Conservation (phyloP, 2,329 filamentous ascomycete species). For the Colletotrichum graminicola region DNA sequence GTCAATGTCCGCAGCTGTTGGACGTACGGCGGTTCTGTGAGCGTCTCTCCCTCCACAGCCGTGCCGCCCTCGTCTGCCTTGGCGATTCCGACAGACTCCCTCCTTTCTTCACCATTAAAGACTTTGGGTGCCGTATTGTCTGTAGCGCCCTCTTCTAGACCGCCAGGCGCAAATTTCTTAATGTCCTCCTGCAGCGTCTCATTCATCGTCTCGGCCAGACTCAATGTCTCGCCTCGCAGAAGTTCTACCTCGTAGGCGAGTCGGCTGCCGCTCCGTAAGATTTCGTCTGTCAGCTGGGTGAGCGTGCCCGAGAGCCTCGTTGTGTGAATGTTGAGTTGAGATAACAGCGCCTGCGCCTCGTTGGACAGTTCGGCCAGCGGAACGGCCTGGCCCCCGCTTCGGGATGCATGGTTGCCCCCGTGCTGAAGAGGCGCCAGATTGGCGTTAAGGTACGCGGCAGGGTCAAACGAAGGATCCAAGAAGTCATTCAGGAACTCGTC, state of each 20-base stretch:
- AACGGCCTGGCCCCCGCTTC: slow-evolving; percentile 55
- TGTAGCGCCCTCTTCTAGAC: slow-evolving; percentile 51
- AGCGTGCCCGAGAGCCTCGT: slow-evolving; percentile 83
- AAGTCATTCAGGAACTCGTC: slow-evolving; percentile 83
- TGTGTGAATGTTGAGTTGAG: slow-evolving; percentile 89
- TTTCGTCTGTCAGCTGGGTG: slow-evolving; percentile 94
- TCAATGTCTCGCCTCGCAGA: slow-evolving; percentile 85
- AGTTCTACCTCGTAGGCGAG: slow-evolving; percentile 96
- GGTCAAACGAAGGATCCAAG: slow-evolving; percentile 81
- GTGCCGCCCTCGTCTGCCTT: slow-evolving; percentile 18
- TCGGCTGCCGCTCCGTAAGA: slow-evolving; percentile 86
- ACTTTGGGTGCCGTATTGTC: slow-evolving; percentile 32
- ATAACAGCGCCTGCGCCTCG: slow-evolving; percentile 86
- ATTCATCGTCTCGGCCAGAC: slow-evolving; percentile 82
- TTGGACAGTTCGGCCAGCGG: slow-evolving; percentile 82
- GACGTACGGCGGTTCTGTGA: slow-evolving; percentile 74
- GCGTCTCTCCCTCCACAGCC: slow-evolving; percentile 42
- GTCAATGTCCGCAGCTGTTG: slow-evolving; percentile 85
- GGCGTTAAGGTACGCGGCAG: slow-evolving; percentile 86
- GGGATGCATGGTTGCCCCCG: slow-evolving; percentile 46
- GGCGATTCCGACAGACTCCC: slow-evolving; percentile 19
- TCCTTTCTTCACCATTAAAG: slow-evolving; percentile 33
- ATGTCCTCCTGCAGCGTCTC: slow-evolving; percentile 81
- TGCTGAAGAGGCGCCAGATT: slow-evolving; percentile 76
- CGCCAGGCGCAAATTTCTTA: slow-evolving; percentile 74